A percentile compares a stretch with the other conserved stretches of the same genome.
Conservation (phyloP, 805 yeast genomes). For the Ogataea angusta region DNA sequence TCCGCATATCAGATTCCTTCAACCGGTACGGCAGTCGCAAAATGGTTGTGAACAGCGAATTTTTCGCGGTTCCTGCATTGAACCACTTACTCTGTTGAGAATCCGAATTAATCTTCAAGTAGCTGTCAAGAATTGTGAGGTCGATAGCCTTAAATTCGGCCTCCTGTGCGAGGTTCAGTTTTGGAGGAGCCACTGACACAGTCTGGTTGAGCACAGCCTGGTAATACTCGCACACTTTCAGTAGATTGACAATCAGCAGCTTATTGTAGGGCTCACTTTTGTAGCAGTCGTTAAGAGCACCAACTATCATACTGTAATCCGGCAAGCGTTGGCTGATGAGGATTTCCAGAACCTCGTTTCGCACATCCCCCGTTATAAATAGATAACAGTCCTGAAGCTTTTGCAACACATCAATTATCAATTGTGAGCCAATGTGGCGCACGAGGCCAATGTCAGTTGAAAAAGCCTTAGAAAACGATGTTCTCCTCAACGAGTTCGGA, state of each 20-base stretch:
- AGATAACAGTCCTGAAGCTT: slow-evolving; percentile 46
- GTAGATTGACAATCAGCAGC: slow-evolving; percentile 45
- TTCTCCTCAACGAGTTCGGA: slow-evolving; percentile 61
- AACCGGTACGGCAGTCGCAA: slow-evolving; percentile 44
- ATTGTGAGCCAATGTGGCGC: slow-evolving; percentile 60
- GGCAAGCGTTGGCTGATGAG: slow-evolving; percentile 41
- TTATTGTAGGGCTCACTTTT: slow-evolving; percentile 37
- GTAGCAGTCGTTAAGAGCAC: slow-evolving; percentile 41
- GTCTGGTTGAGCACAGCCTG: slow-evolving; percentile 17
- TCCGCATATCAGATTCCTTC: slow-evolving; percentile 19
- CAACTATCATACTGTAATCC: slow-evolving; percentile 42
- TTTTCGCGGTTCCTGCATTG: slow-evolving; percentile 47
- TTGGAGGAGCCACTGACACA: slow-evolving; percentile 18
- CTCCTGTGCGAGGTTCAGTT: slow-evolving; percentile 27
- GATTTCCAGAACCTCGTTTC: slow-evolving; percentile 23
- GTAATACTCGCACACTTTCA: slow-evolving; percentile 36
- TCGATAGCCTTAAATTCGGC: slow-evolving; percentile 47
- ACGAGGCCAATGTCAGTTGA: slow-evolving; percentile 48
- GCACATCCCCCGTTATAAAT: slow-evolving; percentile 19
- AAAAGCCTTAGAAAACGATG: slow-evolving; percentile 57
- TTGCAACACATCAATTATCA: slow-evolving; percentile 50
- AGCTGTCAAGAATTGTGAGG: slow-evolving; percentile 54
- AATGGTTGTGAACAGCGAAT: slow-evolving; percentile 67
- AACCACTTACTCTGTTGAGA: slow-evolving; percentile 67
- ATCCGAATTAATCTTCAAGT: slow-evolving; percentile 57